A percentile compares a stretch with the other conserved stretches of the same genome.
Evolutionary conservation across 306 rosid genomes (phyloP).

Genomic region (Lathyrus oleraceus): DNA sequence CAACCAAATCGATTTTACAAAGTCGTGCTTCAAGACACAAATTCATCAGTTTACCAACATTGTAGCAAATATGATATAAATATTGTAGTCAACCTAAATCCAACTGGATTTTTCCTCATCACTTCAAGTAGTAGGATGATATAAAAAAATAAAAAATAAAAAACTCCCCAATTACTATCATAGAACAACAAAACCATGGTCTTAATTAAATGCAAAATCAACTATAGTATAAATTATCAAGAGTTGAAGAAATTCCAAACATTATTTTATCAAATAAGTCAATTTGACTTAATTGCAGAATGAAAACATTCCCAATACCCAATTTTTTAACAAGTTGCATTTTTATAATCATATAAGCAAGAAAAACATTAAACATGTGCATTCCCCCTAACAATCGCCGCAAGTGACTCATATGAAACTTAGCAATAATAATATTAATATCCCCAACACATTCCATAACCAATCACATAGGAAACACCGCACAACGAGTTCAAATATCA

Average conservation of each 20-base stretch:
- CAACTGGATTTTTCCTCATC: neutral
- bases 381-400: slow-evolving; percentile 40
- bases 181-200: neutral
- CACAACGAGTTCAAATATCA: neutral
- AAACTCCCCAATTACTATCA: too few species aligned
- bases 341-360: slow-evolving; percentile 23
- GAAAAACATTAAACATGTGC: slow-evolving; percentile 45
- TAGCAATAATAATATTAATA: neutral
- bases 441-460: slow-evolving; percentile 14
- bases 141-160: too few species aligned
- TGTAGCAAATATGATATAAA: neutral
- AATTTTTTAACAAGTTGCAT: neutral
- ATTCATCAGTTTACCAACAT: neutral
- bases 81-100: neutral
- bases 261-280: neutral
- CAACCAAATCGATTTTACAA: neutral
- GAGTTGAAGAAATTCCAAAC: neutral
- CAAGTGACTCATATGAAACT: slow-evolving; percentile 29
- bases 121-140: neutral
- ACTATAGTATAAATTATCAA: neutral
- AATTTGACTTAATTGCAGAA: neutral
- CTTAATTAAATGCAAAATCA: neutral
- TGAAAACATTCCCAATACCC: neutral
- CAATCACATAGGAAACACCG: slow-evolving; percentile 22
- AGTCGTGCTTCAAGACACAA: too few species aligned